Conservation (phyloP, 441 rosid species). For the Populus hybrid region DNA sequence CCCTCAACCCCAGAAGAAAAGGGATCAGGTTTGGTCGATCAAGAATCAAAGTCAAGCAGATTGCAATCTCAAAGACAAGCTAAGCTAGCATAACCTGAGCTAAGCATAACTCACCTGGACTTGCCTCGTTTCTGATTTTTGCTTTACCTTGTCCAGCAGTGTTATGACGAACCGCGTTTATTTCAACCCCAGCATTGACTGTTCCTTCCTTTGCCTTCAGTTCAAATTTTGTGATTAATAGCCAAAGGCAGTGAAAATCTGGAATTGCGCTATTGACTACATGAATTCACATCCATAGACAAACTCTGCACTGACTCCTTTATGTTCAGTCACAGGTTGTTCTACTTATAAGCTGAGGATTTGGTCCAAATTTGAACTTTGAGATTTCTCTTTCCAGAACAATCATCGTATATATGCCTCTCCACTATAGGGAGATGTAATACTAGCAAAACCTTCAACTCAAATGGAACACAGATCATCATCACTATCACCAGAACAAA, state of each 20-base stretch:
- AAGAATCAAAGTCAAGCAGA: neutral
- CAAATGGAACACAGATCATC: neutral
- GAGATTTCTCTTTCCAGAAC: neutral
- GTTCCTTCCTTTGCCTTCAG: neutral
- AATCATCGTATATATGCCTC: neutral
- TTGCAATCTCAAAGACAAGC: neutral
- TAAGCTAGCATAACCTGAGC: neutral
- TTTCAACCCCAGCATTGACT: neutral
- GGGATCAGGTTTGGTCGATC: neutral
- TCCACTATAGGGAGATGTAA: neutral
- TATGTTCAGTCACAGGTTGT: neutral
- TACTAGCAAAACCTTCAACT: neutral
- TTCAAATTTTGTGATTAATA: neutral
- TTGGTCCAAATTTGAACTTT: neutral
- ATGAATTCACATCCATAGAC: neutral
- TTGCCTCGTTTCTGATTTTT: neutral
- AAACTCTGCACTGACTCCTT: neutral
- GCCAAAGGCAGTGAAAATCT: neutral
- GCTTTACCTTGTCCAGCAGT: neutral
- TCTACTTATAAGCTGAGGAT: neutral
- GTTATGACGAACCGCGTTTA: neutral
- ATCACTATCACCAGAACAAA: neutral
- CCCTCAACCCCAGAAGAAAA: neutral
- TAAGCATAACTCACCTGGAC: neutral
- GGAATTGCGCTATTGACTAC: neutral